Evolutionary conservation across 2,329 filamentous ascomycete species (phyloP), one percentile per base, ranked within the genome.

Genomic region (Colletotrichum musae): DNA sequence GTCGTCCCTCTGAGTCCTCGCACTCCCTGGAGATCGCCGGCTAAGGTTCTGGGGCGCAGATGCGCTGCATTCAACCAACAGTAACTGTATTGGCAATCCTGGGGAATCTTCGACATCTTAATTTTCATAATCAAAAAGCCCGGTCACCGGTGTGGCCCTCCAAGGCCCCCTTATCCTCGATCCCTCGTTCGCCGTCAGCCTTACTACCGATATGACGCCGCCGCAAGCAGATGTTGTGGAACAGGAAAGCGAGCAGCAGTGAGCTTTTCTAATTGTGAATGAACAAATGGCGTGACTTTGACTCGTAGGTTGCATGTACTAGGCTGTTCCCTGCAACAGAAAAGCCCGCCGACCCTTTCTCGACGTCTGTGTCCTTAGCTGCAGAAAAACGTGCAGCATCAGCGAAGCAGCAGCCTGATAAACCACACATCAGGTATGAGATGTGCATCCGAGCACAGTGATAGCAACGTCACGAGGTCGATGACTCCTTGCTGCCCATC

Each of bases 11-110:
- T 6, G 32, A 36, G 32, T 36, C 32, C 32, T 36, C 32, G 32
- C 32, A 36, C 32, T 36, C 32, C 32, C 32, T 36, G 32, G 32
- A 36, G 66, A 66, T 69, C 62, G 61, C 54, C 54, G 50, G 32
- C 50, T 59, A 66, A 51, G 45, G 66, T 57, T 60, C 56, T 39
- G 66, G 62, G 66, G 61, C 62, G 66, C 66, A 65, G 53, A 16
- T 32, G 47, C 24, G 18, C 32, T 28, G n/a, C 60, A 18, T 28
- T 54, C 18, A n/a, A 16, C 52, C 39, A 63, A 57, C 3, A 4
- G 21, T 48, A 48, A 16, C 36, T 41, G n/a, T 51, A 21, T 36
- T 36, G 32, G 39, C n/a, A 36, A 47, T 39, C 24, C 32, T 28
- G 62, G 50, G 21, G 15, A 12, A 28, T 21, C 50, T 45, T 28